Evolutionary conservation across 305 asterid species (phyloP), one percentile per base, ranked within the genome.

Genomic region (Fraxinus sp.): DNA sequence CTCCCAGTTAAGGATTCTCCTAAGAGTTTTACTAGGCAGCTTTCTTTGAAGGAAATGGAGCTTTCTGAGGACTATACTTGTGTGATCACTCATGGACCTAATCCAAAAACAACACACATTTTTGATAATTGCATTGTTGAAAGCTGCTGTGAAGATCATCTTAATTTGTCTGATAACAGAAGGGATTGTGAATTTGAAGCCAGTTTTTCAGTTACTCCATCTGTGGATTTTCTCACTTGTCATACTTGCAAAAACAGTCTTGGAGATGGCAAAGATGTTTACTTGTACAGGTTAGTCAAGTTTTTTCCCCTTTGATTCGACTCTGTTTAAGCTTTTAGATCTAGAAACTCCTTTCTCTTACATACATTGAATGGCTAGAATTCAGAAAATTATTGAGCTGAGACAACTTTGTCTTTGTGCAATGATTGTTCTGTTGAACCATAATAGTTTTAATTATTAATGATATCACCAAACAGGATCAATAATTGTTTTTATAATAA

Each of bases 71-170:
- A 96, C 16, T 96, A 96, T 41, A 95, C 98, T 22, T 87, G 99
- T 59, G 99, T 96, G 80, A 93, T 96, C 88, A 86, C 90, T 73
- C 98, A 91, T 78, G 98, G 99, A 0, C 97, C 98, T 68, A 96
- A 94, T 78, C 97, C 97, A 0, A 93, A 89, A 88, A 96, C 95
- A 8, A 92, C 92, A 36, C 99, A 95, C 80, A 93, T 96, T 18
- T 96, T 86, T 78, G 97, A 96, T 86, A 93, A 91, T 66, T 95
- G 93, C 83, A 85, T 96, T 80, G 95, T 96, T 64, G 91, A 89
- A 85, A 90, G 87, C 77, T 90, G 90, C 84, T 85, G 88, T 66
- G 92, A 81, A 35, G 87, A 79, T 22, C 79, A 79, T 22, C 80
- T 32, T 18, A 82, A 52, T 5, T 37, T 71, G 81, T 77, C 84